phyloP scores from a whole-genome alignment of 306 rosid species.

The Dryas drummondii region DNA sequence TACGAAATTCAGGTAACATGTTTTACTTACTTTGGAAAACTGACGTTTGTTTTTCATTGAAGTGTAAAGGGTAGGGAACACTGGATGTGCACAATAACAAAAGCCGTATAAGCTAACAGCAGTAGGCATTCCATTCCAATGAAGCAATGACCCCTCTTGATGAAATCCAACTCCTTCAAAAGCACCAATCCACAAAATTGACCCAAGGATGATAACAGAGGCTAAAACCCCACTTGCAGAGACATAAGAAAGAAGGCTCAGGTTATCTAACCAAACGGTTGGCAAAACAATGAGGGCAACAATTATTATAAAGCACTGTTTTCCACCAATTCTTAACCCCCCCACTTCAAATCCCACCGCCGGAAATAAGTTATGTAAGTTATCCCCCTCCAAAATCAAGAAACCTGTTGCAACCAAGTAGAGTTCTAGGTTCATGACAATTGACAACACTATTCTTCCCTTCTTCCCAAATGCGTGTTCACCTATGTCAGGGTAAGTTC shows the following conservation, averaged over 20 bases:
- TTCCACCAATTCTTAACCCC: conserved; percentile 38
- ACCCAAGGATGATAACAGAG: conserved; percentile 42
- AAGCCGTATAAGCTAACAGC: conserved; percentile 61
- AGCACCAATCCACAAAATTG: conserved; percentile 47
- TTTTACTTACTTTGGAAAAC: conserved; percentile 51
- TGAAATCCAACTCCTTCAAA: conserved; percentile 50
- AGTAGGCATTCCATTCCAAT: conserved; percentile 59
- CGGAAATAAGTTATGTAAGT: conserved; percentile 46
- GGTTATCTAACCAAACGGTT: conserved; percentile 52
- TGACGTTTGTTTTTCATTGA: conserved; percentile 60
- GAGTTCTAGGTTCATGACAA: conserved; percentile 49
- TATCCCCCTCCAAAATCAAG: conserved; percentile 65
- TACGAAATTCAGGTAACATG: too few relatives aligned
- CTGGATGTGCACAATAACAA: conserved; percentile 71
- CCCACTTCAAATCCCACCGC: conserved; percentile 23
- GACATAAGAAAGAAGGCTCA: conserved; percentile 55
- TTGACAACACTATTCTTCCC: conserved; percentile 44
- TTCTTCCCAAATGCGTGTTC: conserved; percentile 56
- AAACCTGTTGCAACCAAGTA: conserved; percentile 58
- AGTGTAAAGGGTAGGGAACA: conserved; percentile 60
- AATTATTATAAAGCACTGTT: conserved; percentile 39
- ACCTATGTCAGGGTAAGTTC: conserved; percentile 58
- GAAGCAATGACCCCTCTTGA: conserved; percentile 33
- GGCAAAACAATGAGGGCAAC: conserved; percentile 49
- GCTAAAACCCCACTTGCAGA: conserved; percentile 68